These are phyloP conservation scores for Glycine latifolia DNA, from an alignment of 306 rosid species.

Conservation along the genomic window DNA sequence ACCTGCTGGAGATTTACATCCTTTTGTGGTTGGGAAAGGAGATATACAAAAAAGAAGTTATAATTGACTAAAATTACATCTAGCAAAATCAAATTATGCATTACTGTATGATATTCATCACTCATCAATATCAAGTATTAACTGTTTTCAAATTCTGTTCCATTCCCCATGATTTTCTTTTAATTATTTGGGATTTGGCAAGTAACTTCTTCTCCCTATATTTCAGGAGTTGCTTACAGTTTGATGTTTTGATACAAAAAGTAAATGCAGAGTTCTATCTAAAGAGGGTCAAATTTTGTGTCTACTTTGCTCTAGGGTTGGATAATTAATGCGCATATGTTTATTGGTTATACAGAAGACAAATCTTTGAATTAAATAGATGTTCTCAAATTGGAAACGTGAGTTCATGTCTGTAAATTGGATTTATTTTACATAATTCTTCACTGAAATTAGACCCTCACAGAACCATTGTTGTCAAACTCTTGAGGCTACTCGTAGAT, in stretches of 20 bases:
- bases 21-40: constrained; percentile 11
- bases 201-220: constrained; percentile 36
- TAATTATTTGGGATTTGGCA: constrained; percentile 26
- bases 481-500: background rate
- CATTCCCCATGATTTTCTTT: constrained; percentile 14
- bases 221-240: constrained; percentile 94
- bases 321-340: constrained; percentile 29
- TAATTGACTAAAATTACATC: background rate
- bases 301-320: constrained; percentile 34
- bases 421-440: constrained; percentile 6
- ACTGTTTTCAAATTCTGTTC: constrained; percentile 6
- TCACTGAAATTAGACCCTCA: constrained; percentile 1
- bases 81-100: background rate
- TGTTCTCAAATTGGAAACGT: constrained; percentile 20
- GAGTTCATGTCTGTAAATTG: constrained; percentile 37
- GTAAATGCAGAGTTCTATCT: constrained; percentile 56
- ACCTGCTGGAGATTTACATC: background rate
- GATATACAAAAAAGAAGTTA: constrained; percentile 12
- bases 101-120: background rate
- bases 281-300: constrained; percentile 43
- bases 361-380: constrained; percentile 32
- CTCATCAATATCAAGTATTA: background rate
- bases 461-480: background rate
- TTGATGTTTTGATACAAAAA: constrained; percentile 49
- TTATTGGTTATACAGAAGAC: constrained; percentile 22